Percentiles rank a stretch among this genome's conserved stretches.
These are phyloP conservation scores for Fusarium mundagurra DNA, from an alignment of 2,329 filamentous ascomycete species.

Conservation along the genomic window DNA sequence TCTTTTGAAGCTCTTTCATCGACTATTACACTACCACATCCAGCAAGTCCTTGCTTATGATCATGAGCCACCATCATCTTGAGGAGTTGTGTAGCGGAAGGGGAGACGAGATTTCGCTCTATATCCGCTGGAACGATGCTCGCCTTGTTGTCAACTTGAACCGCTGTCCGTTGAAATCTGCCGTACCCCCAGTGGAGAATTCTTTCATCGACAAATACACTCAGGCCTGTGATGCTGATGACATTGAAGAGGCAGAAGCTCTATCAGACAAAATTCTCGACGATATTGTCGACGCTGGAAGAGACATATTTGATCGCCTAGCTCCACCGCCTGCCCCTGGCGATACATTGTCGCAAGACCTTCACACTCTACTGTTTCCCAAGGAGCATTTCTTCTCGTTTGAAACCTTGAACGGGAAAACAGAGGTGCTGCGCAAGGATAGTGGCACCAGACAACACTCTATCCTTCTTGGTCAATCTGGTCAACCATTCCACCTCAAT, in stretches of 20 bases:
- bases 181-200: background rate
- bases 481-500: background rate
- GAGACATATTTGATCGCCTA: background rate
- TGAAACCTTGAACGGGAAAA: too few species aligned
- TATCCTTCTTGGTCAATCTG: background rate
- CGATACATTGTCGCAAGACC: background rate
- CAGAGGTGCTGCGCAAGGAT: too few species aligned
- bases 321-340: background rate
- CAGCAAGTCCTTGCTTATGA: accelerated
- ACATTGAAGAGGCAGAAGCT: background rate
- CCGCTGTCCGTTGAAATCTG: background rate
- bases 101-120: background rate
- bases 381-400: background rate
- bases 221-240: accelerated
- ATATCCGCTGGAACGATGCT: background rate
- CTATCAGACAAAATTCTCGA: background rate
- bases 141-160: background rate
- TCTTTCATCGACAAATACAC: background rate
- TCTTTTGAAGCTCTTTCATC: background rate
- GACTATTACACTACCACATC: background rate
- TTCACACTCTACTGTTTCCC: background rate
- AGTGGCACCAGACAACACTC: too few species aligned
- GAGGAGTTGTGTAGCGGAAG: background rate
- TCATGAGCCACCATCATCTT: background rate
- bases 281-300: background rate